Evolutionary conservation across 306 rosid genomes (phyloP).

Genomic region (Sindora glabra): DNA sequence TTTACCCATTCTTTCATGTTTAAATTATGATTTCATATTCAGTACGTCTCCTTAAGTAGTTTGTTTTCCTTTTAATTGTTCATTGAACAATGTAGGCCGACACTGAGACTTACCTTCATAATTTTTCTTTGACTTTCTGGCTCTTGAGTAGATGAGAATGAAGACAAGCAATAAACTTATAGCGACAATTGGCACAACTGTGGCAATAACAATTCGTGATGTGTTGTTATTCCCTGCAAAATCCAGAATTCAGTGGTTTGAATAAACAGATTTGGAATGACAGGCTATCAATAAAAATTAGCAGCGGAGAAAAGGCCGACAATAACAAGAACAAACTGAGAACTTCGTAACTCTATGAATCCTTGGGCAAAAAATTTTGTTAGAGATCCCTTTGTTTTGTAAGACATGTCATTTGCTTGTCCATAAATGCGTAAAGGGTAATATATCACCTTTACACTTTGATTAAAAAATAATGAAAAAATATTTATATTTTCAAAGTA

Average conservation of each 20-base stretch:
- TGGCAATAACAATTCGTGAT: background rate
- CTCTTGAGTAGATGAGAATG: conserved; percentile 7
- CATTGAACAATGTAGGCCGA: background rate
- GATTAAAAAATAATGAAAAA: too few relatives aligned
- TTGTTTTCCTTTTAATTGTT: background rate
- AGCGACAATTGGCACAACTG: conserved; percentile 16
- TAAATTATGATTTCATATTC: too few relatives aligned
- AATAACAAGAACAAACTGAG: background rate
- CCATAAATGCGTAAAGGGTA: too few relatives aligned
- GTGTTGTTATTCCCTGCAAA: conserved; percentile 30
- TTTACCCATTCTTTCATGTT: too few relatives aligned
- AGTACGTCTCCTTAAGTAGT: too few relatives aligned
- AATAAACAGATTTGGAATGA: too few relatives aligned
- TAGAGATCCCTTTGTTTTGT: too few relatives aligned
- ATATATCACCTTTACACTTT: too few relatives aligned
- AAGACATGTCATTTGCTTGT: too few relatives aligned
- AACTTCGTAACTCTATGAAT: background rate
- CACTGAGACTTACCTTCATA: conserved; percentile 10
- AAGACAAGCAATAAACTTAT: conserved; percentile 3
- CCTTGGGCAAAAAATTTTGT: background rate
- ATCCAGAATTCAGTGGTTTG: background rate
- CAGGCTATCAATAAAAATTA: background rate
- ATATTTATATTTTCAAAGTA: too few relatives aligned
- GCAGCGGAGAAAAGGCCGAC: background rate
- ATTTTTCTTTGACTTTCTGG: background rate